These are phyloP conservation scores for Cupressus sempervirens DNA, from an alignment of 75 land plant species.

Conservation along the genomic window DNA sequence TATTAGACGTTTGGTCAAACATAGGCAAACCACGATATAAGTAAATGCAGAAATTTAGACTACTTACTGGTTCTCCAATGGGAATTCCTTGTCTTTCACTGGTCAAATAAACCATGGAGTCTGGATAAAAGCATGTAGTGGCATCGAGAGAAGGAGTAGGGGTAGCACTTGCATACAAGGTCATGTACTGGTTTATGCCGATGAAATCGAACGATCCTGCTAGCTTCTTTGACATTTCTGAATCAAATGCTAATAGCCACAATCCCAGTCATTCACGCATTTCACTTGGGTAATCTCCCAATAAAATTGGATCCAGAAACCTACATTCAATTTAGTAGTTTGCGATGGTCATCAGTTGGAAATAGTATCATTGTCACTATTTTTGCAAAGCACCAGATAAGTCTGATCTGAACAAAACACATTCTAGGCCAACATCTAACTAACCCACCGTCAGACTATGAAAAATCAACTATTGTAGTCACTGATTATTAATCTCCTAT, in stretches of 20 bases:
- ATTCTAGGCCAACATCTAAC: too few species aligned
- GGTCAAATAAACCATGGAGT: conserved; percentile 5
- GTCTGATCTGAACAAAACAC: not conserved
- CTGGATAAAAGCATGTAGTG: not conserved
- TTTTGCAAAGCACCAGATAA: too few species aligned
- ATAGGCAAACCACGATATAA: not conserved
- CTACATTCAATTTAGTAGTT: conserved; percentile 10
- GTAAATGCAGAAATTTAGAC: not conserved
- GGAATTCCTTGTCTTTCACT: conserved; percentile 2
- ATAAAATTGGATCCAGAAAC: conserved; percentile 41
- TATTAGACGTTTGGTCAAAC: too few species aligned
- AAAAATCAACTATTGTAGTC: too few species aligned
- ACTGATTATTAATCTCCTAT: too few species aligned
- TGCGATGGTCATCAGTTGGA: not conserved
- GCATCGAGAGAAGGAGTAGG: not conserved
- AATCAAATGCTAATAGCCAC: conserved; percentile 19
- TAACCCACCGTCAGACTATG: conserved; percentile 47
- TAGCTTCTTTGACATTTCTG: not conserved
- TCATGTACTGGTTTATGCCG: conserved; percentile 65
- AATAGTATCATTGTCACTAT: too few species aligned
- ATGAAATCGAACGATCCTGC: conserved; percentile 51
- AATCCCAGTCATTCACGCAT: conserved; percentile 29
- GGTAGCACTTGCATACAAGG: conserved; percentile 23
- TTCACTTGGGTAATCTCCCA: conserved; percentile 37
- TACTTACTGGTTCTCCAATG: conserved; percentile 13